phyloP scores from a whole-genome alignment of 2,329 filamentous ascomycete species.

The Drechslera avenae region DNA sequence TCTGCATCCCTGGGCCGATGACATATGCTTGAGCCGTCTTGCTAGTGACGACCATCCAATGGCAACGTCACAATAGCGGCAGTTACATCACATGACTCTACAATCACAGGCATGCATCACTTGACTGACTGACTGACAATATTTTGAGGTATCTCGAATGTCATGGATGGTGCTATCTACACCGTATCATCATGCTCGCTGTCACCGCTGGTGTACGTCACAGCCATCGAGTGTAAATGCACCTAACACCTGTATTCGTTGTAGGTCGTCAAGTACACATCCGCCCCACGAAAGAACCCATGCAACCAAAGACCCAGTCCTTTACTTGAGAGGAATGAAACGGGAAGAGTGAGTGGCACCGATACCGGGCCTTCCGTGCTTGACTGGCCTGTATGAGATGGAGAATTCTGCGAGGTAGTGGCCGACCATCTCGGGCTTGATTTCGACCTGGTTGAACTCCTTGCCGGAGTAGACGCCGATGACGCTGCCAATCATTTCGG shows the following conservation, averaged over 20 bases:
- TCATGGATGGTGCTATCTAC: constrained; percentile 40
- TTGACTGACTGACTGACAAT: not conserved
- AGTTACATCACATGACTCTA: not conserved
- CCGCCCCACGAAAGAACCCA: constrained; percentile 46
- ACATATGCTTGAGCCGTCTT: no score
- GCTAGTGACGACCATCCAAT: not conserved
- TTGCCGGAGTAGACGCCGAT: constrained; percentile 99
- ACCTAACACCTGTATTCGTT: constrained; percentile 48
- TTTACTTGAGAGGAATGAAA: constrained; percentile 99
- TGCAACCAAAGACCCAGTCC: constrained; percentile 48
- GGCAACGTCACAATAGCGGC: not conserved
- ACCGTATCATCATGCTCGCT: constrained; percentile 38
- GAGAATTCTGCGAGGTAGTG: constrained; percentile 99
- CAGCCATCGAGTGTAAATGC: constrained; percentile 43
- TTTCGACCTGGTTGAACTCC: constrained; percentile 99
- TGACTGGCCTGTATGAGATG: constrained; percentile 99
- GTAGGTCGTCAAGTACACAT: constrained; percentile 50
- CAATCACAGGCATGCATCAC: not conserved
- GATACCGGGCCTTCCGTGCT: constrained; percentile 99
- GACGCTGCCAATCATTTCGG: constrained; percentile 99
- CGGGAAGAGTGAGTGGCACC: constrained; percentile 99
- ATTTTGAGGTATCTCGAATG: constrained; percentile 39
- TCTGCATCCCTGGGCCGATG: no score
- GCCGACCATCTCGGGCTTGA: constrained; percentile 99
- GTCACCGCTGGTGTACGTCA: constrained; percentile 39